phyloP scores from a whole-genome alignment of 805 yeast genomes.

The Ogataea paraovalis region DNA sequence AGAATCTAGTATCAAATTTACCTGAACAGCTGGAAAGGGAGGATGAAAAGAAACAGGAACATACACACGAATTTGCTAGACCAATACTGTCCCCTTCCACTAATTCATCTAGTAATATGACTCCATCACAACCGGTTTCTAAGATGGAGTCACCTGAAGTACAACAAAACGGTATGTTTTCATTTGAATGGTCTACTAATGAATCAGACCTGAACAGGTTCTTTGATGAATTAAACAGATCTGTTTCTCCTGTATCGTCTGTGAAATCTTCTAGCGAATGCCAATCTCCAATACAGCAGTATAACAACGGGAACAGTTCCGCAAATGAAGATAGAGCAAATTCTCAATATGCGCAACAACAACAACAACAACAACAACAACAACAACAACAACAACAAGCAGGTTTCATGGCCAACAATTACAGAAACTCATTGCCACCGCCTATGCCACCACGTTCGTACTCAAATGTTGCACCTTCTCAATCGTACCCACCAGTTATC shows the following conservation, averaged over 20 bases:
- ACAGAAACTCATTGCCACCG: not conserved
- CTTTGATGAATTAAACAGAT: slow-evolving; percentile 43
- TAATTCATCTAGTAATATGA: not conserved
- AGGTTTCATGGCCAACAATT: not conserved
- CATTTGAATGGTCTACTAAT: slow-evolving; percentile 36
- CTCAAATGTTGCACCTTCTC: not conserved
- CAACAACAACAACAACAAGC: slow-evolving; percentile 1
- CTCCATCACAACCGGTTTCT: not conserved
- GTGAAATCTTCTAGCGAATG: slow-evolving; percentile 19
- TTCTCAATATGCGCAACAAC: slow-evolving; percentile 1
- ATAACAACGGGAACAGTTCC: not conserved
- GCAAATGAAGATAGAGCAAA: too few species aligned
- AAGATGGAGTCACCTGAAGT: slow-evolving; percentile 3
- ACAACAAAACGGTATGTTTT: slow-evolving; percentile 1
- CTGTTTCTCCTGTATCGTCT: slow-evolving; percentile 24
- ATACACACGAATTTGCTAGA: not conserved
- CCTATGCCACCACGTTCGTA: not conserved
- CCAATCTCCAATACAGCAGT: slow-evolving; percentile 13
- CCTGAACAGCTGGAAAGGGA: slow-evolving; percentile 21
- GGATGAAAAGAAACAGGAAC: slow-evolving; percentile 2
- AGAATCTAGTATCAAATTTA: slow-evolving; percentile 35
- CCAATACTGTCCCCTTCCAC: not conserved
- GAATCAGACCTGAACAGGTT: slow-evolving; percentile 40
- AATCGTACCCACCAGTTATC: not conserved
- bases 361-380: not conserved